A percentile compares a stretch with the other conserved stretches of the same genome.
Conservation (phyloP, 495 filamentous ascomycete species). For the Delitschia confertaspora region DNA sequence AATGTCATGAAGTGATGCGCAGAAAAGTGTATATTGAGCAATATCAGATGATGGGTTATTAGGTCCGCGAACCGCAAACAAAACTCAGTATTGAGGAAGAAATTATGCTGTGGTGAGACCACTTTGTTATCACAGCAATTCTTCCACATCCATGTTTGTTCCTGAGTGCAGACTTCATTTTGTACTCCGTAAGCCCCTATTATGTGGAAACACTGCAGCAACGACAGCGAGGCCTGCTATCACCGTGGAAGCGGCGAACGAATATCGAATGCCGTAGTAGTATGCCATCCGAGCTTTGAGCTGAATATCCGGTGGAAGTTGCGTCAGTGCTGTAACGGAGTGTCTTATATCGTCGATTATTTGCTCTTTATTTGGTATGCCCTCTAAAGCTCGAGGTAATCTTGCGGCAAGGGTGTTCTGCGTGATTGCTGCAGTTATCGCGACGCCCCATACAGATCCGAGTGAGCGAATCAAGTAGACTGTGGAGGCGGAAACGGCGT, state of each 20-base stretch:
- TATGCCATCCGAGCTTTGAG: slow-evolving; percentile 52
- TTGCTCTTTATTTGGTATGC: slow-evolving; percentile 53
- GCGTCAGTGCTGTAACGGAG: slow-evolving; percentile 47
- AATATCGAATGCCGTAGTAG: slow-evolving; percentile 47
- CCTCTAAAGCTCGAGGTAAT: slow-evolving; percentile 49
- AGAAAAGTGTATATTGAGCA: no score
- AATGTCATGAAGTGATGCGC: no score
- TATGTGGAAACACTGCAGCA: slow-evolving; percentile 42
- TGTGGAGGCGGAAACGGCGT: slow-evolving; percentile 56
- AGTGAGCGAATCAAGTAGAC: slow-evolving; percentile 56
- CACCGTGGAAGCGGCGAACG: slow-evolving; percentile 46
- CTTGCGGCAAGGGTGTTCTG: slow-evolving; percentile 54
- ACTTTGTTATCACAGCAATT: no score
- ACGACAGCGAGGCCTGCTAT: slow-evolving; percentile 45
- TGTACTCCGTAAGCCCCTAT: slow-evolving; percentile 5
- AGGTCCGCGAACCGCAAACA: no score
- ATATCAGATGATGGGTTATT: no score
- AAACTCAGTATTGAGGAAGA: no score
- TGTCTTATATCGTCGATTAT: slow-evolving; percentile 54
- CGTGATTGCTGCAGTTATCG: slow-evolving; percentile 52
- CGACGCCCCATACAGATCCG: slow-evolving; percentile 56
- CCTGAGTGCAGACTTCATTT: no score
- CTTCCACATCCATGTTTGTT: no score
- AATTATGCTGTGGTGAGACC: no score
- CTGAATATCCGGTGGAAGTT: slow-evolving; percentile 50